Percentiles rank a stretch among this genome's conserved stretches.
These are phyloP conservation scores for Cronartium ribicola DNA, from an alignment of 1,284 basidiomycete species.

Conservation along the genomic window DNA sequence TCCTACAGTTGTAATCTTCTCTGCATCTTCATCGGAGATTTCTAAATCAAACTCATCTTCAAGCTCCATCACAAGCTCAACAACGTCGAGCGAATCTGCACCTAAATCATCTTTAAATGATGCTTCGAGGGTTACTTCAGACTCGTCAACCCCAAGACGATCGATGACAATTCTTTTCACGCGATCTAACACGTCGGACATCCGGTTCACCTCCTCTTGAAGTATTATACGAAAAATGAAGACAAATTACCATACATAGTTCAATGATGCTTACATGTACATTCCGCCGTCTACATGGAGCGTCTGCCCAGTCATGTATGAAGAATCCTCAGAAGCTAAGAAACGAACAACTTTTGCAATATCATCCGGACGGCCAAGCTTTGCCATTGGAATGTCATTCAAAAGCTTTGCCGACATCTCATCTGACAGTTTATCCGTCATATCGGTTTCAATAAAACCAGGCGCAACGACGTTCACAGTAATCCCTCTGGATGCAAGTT, in stretches of 20 bases:
- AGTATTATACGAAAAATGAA: too few species aligned
- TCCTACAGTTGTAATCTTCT: background rate
- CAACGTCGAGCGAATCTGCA: background rate
- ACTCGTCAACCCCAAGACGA: too few species aligned
- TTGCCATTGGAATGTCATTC: conserved; percentile 56
- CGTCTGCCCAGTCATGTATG: conserved; percentile 83
- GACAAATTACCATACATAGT: too few species aligned
- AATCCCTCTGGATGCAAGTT: conserved; percentile 74
- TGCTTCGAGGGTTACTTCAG: too few species aligned
- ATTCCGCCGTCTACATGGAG: conserved; percentile 53
- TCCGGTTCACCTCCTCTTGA: too few species aligned
- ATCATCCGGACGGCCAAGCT: conserved; percentile 83
- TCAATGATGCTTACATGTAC: too few species aligned
- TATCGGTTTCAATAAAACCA: conserved; percentile 67
- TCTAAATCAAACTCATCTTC: conserved; percentile 6
- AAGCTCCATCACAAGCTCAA: background rate
- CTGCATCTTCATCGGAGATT: background rate
- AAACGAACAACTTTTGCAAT: conserved; percentile 89
- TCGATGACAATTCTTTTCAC: too few species aligned
- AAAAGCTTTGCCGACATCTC: conserved; percentile 81
- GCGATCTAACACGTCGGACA: too few species aligned
- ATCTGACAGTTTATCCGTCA: conserved; percentile 67
- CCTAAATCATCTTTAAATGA: background rate
- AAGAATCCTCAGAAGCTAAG: conserved; percentile 75
- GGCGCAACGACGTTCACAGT: conserved; percentile 86